Conservation (phyloP, 805 yeast species). For the Saccharomycopsis javanensis region DNA sequence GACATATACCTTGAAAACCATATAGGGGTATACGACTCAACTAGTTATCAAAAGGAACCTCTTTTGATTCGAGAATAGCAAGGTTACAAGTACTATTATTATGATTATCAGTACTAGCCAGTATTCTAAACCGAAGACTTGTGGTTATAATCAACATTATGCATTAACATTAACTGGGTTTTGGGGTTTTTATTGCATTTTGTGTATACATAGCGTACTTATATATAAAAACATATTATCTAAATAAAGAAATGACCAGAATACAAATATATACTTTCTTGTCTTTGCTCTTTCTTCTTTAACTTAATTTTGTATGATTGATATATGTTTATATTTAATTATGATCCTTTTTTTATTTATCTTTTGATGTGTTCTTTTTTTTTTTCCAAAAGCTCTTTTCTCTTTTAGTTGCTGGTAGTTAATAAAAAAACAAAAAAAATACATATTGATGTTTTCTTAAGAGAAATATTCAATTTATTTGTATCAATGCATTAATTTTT, state of each 20-base stretch:
- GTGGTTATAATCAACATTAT: not conserved
- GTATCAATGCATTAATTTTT: not conserved
- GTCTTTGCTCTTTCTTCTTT: not conserved
- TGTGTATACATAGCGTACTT: not conserved
- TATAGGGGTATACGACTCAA: no score
- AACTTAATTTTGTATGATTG: not conserved
- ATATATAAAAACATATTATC: not conserved
- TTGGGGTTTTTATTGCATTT: not conserved
- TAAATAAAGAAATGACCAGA: not conserved
- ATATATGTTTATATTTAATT: not conserved
- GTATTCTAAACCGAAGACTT: not conserved
- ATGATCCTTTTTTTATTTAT: not conserved
- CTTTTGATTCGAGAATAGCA: no score
- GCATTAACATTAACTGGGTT: not conserved
- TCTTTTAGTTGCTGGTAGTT: not conserved
- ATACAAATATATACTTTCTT: not conserved
- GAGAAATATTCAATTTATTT: not conserved
- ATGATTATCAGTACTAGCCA: no score
- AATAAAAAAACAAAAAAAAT: not conserved
- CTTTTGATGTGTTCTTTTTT: not conserved
- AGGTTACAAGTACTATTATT: no score
- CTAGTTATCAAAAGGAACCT: no score
- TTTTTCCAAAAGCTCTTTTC: not conserved
- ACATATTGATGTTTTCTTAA: not conserved
- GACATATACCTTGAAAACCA: no score